Base-by-base conservation (phyloP, 768 basidiomycete species). In the Hygrophoropsis aurantiaca region DNA sequence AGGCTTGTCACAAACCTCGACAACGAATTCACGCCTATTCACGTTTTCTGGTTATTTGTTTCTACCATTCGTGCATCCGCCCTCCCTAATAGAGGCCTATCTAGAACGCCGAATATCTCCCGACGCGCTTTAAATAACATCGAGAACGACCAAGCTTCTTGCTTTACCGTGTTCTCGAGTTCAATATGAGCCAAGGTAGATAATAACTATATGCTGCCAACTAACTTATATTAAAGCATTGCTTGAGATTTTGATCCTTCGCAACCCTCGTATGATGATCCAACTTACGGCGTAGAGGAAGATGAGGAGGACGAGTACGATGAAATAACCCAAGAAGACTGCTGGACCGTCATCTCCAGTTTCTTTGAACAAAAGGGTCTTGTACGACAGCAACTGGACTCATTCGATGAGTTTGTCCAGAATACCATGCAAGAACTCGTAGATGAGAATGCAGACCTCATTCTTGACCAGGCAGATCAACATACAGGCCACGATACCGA, bases 351-450 rank as follows among this genome's bases (percentile, higher is more conserved):
- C 62, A 97, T 98, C 58, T 87, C 90, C 52, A 85, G 90, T 59
- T 99, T 95, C 74, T 98, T 99, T 67, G 87, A 92, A 53, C 90
- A 93, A 66, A 97, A 95, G 67, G 95, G 95, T 70, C 86, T 99
- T 51, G 97, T 98, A 44, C 83, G 92, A 40, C 97, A 99, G 65
- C 97, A 99, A 65, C 82, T 98, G 44, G 94, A 95, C 72, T 94
- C 91, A 10, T 99, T 95, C 69, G 94, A 99, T 65, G 95, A 98
- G 71, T 99, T 98, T 60, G 91, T 99, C 26, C 93, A 97, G 64
- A 97, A 97, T 58, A 97, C 94, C 11, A 97, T 99, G 94, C 95
- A 98, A 69, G 97, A 98, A 65, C 78, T 99, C 20, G 94, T 99
- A 18, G 97, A 97, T 65, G 97, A 99, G 71, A 91, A 91, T 54